Percentiles rank a stretch among this genome's conserved stretches.
Evolutionary conservation across 441 rosid genomes (phyloP).

Genomic region (Iberis amara): DNA sequence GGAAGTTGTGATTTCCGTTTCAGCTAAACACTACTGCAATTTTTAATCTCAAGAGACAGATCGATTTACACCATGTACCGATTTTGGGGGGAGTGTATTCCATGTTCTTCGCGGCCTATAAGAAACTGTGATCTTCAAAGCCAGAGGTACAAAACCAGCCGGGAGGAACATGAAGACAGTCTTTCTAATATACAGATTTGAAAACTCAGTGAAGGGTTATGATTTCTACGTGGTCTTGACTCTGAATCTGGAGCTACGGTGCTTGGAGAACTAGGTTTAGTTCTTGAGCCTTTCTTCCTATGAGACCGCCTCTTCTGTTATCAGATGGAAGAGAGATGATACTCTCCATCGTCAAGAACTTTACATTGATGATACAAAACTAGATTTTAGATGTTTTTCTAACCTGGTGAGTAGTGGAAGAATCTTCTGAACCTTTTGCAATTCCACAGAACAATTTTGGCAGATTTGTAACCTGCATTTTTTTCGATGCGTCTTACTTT

Average conservation of each 20-base stretch:
- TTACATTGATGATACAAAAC: neutral
- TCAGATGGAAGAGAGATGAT: neutral
- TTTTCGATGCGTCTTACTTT: constrained; percentile 5
- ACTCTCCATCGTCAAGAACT: neutral
- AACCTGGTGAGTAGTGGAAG: constrained; percentile 61
- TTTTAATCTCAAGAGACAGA: neutral
- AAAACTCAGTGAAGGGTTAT: neutral
- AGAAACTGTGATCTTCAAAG: constrained; percentile 19
- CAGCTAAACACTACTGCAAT: constrained; percentile 15
- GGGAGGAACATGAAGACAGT: constrained; percentile 17
- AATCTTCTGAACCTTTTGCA: constrained; percentile 61
- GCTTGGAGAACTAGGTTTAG: constrained; percentile 67
- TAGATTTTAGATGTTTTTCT: constrained; percentile 18
- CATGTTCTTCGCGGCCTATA: constrained; percentile 3
- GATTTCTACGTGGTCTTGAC: constrained; percentile 6
- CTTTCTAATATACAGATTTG: constrained; percentile 25
- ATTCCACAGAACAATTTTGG: constrained; percentile 56
- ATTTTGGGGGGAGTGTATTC: neutral
- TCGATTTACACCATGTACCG: constrained; percentile 27
- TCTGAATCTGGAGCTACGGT: constrained; percentile 29
- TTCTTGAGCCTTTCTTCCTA: constrained; percentile 61
- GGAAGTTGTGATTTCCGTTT: constrained; percentile 8
- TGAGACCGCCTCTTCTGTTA: constrained; percentile 68
- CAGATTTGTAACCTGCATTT: constrained; percentile 65
- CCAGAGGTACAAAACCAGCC: constrained; percentile 5